These are phyloP conservation scores for Lepidium sativum DNA, from an alignment of 345 rosid genomes.

Conservation along the genomic window DNA sequence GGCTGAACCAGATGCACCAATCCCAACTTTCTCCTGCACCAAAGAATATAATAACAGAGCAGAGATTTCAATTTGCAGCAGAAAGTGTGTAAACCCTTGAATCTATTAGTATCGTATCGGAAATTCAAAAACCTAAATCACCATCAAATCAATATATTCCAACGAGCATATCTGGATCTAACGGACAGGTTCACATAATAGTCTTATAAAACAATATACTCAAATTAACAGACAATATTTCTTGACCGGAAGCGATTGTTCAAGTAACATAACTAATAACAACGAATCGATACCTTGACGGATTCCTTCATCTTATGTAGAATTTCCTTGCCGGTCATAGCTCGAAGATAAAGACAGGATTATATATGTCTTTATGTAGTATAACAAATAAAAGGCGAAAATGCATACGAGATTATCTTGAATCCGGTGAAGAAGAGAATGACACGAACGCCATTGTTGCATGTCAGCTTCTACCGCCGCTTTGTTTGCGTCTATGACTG, in stretches of 20 bases:
- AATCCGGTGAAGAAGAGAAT: background rate
- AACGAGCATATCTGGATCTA: background rate
- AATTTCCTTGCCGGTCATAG: slow-evolving; percentile 70
- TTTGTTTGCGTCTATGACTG: slow-evolving; percentile 15
- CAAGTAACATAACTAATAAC: background rate
- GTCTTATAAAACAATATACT: background rate
- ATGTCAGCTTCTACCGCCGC: slow-evolving; percentile 27
- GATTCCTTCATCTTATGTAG: slow-evolving; percentile 74
- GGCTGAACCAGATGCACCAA: slow-evolving; percentile 39
- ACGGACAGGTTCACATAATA: background rate
- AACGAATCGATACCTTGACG: background rate
- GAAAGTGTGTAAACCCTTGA: background rate
- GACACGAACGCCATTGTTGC: slow-evolving; percentile 20
- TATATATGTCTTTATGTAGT: background rate
- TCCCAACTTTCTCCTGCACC: slow-evolving; percentile 62
- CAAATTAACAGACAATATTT: background rate
- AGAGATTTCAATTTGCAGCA: background rate
- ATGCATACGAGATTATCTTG: background rate
- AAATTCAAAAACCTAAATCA: background rate
- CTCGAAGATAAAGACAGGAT: background rate
- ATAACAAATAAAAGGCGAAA: background rate
- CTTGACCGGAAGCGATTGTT: background rate
- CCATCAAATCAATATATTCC: background rate
- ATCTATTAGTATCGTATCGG: background rate
- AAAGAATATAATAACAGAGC: background rate